These are phyloP conservation scores for Amanita phalloides DNA, from an alignment of 768 basidiomycete genomes.

Conservation along the genomic window DNA sequence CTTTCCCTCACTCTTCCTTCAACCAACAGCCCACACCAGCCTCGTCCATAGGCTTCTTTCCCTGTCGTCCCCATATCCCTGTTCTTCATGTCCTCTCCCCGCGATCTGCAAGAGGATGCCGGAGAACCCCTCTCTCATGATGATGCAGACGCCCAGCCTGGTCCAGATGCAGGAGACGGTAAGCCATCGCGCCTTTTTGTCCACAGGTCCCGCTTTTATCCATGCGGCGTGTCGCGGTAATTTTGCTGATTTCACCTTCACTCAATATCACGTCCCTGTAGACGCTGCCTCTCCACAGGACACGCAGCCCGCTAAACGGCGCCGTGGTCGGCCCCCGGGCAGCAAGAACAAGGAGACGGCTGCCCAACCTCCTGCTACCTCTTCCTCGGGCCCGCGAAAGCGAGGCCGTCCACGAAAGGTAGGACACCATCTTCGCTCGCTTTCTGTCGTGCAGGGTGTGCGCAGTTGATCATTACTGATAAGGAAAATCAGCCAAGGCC, in stretches of 20 bases:
- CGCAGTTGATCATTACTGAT: slow-evolving; percentile 10
- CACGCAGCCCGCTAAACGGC: slow-evolving; percentile 49
- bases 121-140: slow-evolving; percentile 47
- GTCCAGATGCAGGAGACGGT: slow-evolving; percentile 30
- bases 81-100: slow-evolving; percentile 49
- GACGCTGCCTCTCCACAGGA: slow-evolving; percentile 21
- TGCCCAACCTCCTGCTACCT: slow-evolving; percentile 19
- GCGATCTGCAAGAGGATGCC: slow-evolving; percentile 38
- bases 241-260: slow-evolving; percentile 23
- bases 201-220: slow-evolving; percentile 8
- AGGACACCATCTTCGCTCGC: slow-evolving; percentile 14
- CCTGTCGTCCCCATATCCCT: slow-evolving; percentile 18
- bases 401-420: slow-evolving; percentile 65
- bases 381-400: slow-evolving; percentile 35
- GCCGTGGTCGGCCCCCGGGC: slow-evolving; percentile 83
- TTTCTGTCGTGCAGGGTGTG: slow-evolving; percentile 3
- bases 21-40: slow-evolving; percentile 23
- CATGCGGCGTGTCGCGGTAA: slow-evolving; percentile 13
- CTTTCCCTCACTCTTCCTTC: slow-evolving; percentile 45
- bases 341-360: slow-evolving; percentile 58
- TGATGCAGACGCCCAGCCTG: slow-evolving; percentile 40
- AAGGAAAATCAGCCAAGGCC: slow-evolving; percentile 25
- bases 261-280: slow-evolving; percentile 16
- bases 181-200: slow-evolving; percentile 14
- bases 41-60: slow-evolving; percentile 14